Evolutionary conservation across 352 stramenopile species (phyloP).

Genomic region (Phytopythium kandeliae): DNA sequence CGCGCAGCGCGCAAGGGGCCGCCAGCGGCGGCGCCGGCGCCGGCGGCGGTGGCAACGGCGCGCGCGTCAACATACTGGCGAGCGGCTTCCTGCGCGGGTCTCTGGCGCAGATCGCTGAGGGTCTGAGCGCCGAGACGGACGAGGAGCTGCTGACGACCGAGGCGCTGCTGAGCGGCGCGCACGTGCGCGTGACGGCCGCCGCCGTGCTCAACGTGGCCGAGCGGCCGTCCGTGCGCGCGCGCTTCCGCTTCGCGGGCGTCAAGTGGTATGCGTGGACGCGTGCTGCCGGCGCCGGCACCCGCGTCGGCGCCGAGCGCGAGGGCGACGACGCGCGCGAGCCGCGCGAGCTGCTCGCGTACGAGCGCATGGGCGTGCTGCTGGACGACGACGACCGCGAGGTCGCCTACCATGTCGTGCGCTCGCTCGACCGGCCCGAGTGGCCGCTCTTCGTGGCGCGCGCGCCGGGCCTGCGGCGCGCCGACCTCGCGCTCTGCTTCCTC

Average conservation of each 20-base stretch:
- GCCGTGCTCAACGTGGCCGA: constrained; percentile 35
- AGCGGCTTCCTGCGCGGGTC: constrained; percentile 35
- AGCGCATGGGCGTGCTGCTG: constrained; percentile 43
- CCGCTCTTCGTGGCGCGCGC: constrained; percentile 17
- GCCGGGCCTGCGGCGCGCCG: constrained; percentile 19
- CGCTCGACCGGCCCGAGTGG: constrained; percentile 38
- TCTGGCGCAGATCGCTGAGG: constrained; percentile 29
- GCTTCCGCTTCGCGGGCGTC: constrained; percentile 54
- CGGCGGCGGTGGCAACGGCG: neutral
- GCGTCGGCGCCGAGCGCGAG: too few relatives aligned
- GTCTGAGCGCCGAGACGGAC: constrained; percentile 38
- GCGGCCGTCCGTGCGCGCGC: constrained; percentile 13
- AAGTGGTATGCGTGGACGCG: constrained; percentile 45
- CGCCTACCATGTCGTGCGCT: constrained; percentile 45
- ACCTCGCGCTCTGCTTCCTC: constrained; percentile 44
- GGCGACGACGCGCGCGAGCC: neutral
- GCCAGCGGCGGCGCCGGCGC: neutral
- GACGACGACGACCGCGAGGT: constrained; percentile 35
- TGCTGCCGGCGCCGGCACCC: too few relatives aligned
- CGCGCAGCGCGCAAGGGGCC: constrained; percentile 4
- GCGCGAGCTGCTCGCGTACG: constrained; percentile 49
- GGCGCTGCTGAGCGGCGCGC: constrained; percentile 24
- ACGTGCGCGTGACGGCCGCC: constrained; percentile 23
- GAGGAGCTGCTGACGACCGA: constrained; percentile 27
- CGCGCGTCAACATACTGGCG: constrained; percentile 20